These are phyloP conservation scores for Fraxinus albicans DNA, from an alignment of 305 asterid species.

Conservation along the genomic window DNA sequence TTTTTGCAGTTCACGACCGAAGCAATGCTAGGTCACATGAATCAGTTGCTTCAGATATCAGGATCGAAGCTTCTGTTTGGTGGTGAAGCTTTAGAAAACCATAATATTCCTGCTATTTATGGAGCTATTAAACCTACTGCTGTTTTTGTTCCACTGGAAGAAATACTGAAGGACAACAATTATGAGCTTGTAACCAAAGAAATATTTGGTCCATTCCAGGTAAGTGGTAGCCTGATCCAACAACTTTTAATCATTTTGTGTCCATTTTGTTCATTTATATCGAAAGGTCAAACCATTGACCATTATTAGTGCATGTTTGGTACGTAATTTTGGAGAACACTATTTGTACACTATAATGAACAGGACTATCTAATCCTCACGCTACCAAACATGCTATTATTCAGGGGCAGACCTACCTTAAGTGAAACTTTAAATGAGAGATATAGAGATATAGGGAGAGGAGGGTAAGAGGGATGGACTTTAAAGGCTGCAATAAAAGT, in stretches of 20 bases:
- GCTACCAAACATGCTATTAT: not conserved
- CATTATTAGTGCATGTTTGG: not conserved
- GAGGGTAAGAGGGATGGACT: not conserved
- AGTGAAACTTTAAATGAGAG: not conserved
- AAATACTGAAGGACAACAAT: constrained; percentile 66
- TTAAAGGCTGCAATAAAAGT: not conserved
- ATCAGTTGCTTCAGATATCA: constrained; percentile 67
- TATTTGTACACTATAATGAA: not conserved
- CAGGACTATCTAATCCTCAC: not conserved
- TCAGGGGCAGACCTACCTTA: not conserved
- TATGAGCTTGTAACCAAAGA: constrained; percentile 77
- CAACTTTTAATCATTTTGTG: not conserved
- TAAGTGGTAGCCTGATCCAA: constrained; percentile 19
- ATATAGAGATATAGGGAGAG: not conserved
- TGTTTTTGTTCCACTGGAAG: constrained; percentile 82
- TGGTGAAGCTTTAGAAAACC: constrained; percentile 73
- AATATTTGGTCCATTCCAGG: constrained; percentile 99
- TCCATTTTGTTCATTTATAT: not conserved
- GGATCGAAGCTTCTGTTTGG: constrained; percentile 88
- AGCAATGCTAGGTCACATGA: constrained; percentile 71
- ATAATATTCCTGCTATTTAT: constrained; percentile 76
- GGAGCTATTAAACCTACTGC: constrained; percentile 98
- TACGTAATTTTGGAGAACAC: not conserved
- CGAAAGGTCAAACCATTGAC: not conserved
- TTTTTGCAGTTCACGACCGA: constrained; percentile 71